phyloP scores from a whole-genome alignment of 306 rosid species.

The Carpinus viminea region DNA sequence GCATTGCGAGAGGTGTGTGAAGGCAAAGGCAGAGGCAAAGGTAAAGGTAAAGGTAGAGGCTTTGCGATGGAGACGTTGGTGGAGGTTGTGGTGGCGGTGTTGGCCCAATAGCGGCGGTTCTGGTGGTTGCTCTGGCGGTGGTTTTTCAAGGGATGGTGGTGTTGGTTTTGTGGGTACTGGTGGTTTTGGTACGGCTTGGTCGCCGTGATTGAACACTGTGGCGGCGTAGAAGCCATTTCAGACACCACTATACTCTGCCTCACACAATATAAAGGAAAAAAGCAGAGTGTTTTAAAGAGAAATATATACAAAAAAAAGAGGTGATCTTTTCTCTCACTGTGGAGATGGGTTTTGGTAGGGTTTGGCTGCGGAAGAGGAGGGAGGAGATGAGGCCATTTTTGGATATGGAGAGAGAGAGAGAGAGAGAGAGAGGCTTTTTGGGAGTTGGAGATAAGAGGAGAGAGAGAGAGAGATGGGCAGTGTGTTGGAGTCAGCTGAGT shows the following conservation, averaged over 20 bases:
- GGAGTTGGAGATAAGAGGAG: slow-evolving; percentile 12
- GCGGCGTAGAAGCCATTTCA: slow-evolving; percentile 70
- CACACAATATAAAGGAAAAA: neutral
- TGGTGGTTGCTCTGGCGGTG: slow-evolving; percentile 38
- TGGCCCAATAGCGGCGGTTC: slow-evolving; percentile 41
- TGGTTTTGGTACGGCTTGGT: slow-evolving; percentile 51
- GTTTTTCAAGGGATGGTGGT: slow-evolving; percentile 32
- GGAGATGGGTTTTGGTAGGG: slow-evolving; percentile 16
- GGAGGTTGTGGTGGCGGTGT: neutral
- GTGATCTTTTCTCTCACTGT: neutral
- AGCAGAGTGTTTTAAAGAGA: neutral
- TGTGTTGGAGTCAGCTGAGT: slow-evolving; percentile 6
- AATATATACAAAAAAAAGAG: neutral
- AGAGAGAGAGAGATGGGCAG: neutral
- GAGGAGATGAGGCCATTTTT: slow-evolving; percentile 13
- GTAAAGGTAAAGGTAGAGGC: slow-evolving; percentile 27
- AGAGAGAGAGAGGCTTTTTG: slow-evolving; percentile 6
- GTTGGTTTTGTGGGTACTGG: slow-evolving; percentile 43
- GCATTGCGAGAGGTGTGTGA: slow-evolving; percentile 31
- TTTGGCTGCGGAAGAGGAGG: slow-evolving; percentile 4
- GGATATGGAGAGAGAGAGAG: neutral
- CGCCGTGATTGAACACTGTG: slow-evolving; percentile 55
- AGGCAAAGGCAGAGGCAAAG: slow-evolving; percentile 19
- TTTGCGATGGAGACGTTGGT: slow-evolving; percentile 41
- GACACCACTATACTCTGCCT: neutral